These are phyloP conservation scores for Curvularia sp. DNA, from an alignment of 2,329 filamentous ascomycete genomes.

Conservation along the genomic window DNA sequence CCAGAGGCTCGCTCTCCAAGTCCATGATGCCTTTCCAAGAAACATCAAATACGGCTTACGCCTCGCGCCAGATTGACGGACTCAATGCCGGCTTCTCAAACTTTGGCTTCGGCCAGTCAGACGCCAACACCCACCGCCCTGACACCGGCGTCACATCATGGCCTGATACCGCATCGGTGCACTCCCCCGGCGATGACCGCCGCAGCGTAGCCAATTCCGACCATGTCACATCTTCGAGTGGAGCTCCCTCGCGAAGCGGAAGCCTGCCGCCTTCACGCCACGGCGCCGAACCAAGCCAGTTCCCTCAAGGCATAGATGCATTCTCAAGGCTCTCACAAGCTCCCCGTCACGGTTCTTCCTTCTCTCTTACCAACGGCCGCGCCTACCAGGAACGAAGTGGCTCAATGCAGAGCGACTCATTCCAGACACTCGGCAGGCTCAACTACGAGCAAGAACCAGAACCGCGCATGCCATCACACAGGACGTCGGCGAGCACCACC, in stretches of 20 bases:
- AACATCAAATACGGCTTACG: constrained; percentile 44
- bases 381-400: constrained; percentile 49
- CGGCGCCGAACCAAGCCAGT: constrained; percentile 51
- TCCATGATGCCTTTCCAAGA: constrained; percentile 43
- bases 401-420: constrained; percentile 50
- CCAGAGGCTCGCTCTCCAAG: constrained; percentile 34
- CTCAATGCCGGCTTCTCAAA: constrained; percentile 45
- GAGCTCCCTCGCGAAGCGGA: constrained; percentile 60
- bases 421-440: constrained; percentile 46
- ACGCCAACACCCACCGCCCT: constrained; percentile 37
- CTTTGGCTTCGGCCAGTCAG: constrained; percentile 43
- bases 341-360: constrained; percentile 58
- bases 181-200: constrained; percentile 55
- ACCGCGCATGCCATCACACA: constrained; percentile 41
- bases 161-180: constrained; percentile 46
- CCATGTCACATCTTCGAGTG: constrained; percentile 56
- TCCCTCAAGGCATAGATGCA: constrained; percentile 39
- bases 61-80: constrained; percentile 41
- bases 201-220: constrained; percentile 51
- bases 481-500: constrained; percentile 44
- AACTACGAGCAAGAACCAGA: constrained; percentile 48
- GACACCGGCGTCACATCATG: constrained; percentile 44
- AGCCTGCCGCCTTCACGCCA: constrained; percentile 66
- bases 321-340: constrained; percentile 40
- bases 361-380: constrained; percentile 57